Conservation (phyloP, 768 basidiomycete genomes). For the Fistulinella prunicolor region DNA sequence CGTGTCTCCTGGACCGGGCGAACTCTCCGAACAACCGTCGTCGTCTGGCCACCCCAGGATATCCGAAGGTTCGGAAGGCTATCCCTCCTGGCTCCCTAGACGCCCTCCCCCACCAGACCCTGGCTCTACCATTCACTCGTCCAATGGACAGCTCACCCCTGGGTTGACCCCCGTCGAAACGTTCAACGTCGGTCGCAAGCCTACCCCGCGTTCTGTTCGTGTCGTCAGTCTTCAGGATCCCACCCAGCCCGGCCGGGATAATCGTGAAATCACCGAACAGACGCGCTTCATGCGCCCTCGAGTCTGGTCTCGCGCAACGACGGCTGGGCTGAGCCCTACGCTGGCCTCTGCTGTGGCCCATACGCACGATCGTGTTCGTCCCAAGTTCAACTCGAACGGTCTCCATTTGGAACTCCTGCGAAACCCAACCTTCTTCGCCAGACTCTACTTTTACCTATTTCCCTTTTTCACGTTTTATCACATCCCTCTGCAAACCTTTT, state of each 20-base stretch:
- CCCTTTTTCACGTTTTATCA: slow-evolving; percentile 72
- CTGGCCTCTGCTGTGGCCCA: slow-evolving; percentile 38
- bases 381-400: slow-evolving; percentile 63
- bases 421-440: slow-evolving; percentile 53
- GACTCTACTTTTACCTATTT: slow-evolving; percentile 64
- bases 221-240: slow-evolving; percentile 70
- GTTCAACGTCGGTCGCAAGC: slow-evolving; percentile 58
- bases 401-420: slow-evolving; percentile 68
- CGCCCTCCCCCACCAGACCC: slow-evolving; percentile 77
- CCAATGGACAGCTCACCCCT: slow-evolving; percentile 39
- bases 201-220: slow-evolving; percentile 78
- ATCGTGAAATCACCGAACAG: slow-evolving; percentile 51
- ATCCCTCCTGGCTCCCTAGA: slow-evolving; percentile 82
- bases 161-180: slow-evolving; percentile 32
- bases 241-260: slow-evolving; percentile 38
- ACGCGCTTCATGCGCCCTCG: slow-evolving; percentile 45
- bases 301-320: slow-evolving; percentile 59
- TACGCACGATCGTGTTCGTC: slow-evolving; percentile 40
- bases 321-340: slow-evolving; percentile 42
- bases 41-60: slow-evolving; percentile 33
- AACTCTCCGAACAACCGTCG: slow-evolving; percentile 34
- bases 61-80: slow-evolving; percentile 57
- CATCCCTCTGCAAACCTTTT: slow-evolving; percentile 73
- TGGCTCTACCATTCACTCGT: slow-evolving; percentile 63
- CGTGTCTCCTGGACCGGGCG: slow-evolving; percentile 24